These are phyloP conservation scores for Galium porrigens DNA, from an alignment of 305 asterid species.

Conservation along the genomic window DNA sequence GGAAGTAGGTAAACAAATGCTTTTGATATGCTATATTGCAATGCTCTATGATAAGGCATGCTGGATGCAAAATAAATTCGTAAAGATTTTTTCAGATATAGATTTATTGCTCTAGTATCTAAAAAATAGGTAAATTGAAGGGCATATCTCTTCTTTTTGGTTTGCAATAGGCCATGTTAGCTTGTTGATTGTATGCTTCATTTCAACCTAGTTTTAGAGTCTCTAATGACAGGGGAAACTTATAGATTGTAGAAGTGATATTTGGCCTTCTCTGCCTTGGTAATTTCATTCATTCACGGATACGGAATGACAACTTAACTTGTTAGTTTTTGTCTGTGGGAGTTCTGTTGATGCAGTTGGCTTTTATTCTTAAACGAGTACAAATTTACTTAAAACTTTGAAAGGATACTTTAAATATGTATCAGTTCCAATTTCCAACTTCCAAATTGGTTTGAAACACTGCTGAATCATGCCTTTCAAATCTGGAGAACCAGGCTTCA, in stretches of 20 bases:
- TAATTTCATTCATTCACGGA: neutral
- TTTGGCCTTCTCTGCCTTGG: neutral
- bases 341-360: neutral
- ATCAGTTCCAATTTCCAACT: no score
- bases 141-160: conserved; percentile 1
- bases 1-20: conserved; percentile 96
- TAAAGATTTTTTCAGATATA: conserved; percentile 26
- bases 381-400: no score
- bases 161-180: neutral
- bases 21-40: conserved; percentile 63
- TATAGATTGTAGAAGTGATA: neutral
- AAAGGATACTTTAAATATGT: no score
- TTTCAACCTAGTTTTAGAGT: neutral
- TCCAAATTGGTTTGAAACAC: no score
- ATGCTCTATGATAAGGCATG: conserved; percentile 40
- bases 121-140: conserved; percentile 9
- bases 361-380: neutral
- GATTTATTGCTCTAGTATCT: conserved; percentile 28
- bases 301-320: no score
- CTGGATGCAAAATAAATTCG: conserved; percentile 23
- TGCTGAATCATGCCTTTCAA: no score
- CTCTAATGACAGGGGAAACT: neutral
- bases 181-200: neutral
- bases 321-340: neutral
- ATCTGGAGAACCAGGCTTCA: neutral